Percentiles rank a stretch among this genome's conserved stretches.
These are phyloP conservation scores for Candida nonsorbophila DNA, from an alignment of 805 yeast genomes.

Conservation along the genomic window DNA sequence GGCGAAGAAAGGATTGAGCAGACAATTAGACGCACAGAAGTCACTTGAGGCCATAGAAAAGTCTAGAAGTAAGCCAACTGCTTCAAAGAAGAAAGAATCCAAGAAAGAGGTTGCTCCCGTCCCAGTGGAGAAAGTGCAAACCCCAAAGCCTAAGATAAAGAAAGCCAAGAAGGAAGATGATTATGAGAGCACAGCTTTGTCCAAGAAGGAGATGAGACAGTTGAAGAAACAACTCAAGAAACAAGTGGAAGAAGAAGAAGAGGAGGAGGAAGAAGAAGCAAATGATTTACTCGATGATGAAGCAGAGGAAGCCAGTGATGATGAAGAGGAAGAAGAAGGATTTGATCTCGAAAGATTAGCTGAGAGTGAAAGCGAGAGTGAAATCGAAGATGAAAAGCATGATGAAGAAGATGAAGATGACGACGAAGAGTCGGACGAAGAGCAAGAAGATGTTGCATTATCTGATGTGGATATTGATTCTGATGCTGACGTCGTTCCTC, in stretches of 20 bases:
- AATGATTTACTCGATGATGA: constrained; percentile 21
- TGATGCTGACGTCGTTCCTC: constrained; percentile 91
- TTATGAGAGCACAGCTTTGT: constrained; percentile 46
- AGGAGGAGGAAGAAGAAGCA: constrained; percentile 36
- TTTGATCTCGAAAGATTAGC: constrained; percentile 52
- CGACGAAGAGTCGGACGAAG: constrained; percentile 54
- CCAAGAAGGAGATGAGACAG: constrained; percentile 60
- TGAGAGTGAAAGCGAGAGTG: constrained; percentile 47
- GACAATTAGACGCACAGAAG: constrained; percentile 26
- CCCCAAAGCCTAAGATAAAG: constrained; percentile 8
- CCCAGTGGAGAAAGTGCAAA: constrained; percentile 6
- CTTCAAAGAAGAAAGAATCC: constrained; percentile 8
- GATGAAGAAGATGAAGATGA: constrained; percentile 48
- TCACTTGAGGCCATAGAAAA: constrained; percentile 17
- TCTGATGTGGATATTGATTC: constrained; percentile 91
- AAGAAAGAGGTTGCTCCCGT: constrained; percentile 2
- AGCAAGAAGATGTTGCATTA: constrained; percentile 77
- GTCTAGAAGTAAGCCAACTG: constrained; percentile 18
- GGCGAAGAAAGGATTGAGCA: constrained; percentile 27
- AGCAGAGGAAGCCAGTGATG: constrained; percentile 34
- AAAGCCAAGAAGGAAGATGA: constrained; percentile 19
- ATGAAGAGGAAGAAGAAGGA: constrained; percentile 22
- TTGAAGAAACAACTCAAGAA: constrained; percentile 43
- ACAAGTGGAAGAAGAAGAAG: constrained; percentile 24
- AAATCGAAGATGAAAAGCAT: constrained; percentile 39